Percentiles rank a stretch among this genome's conserved stretches.
Conservation (phyloP, 1,284 basidiomycete species). For the Boletus sp. region DNA sequence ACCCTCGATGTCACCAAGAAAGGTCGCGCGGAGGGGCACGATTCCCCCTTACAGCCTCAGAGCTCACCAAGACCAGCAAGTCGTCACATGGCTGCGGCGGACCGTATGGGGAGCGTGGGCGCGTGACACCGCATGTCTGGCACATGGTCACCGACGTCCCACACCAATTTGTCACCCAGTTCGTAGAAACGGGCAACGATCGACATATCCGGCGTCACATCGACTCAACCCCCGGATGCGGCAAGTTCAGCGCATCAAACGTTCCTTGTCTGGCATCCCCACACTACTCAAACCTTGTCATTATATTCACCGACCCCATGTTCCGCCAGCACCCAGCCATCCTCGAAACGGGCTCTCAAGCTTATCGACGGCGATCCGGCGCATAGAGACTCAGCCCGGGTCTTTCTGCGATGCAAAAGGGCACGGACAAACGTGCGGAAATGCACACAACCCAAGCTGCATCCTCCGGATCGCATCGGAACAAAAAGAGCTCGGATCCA, state of each 20-base stretch:
- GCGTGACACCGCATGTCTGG: too few relatives aligned
- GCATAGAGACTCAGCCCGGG: not conserved
- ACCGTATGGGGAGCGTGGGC: not conserved
- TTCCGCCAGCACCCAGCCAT: not conserved
- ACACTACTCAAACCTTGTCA: not conserved
- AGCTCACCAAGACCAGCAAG: constrained; percentile 2
- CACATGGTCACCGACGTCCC: not conserved
- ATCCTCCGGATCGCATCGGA: constrained; percentile 14
- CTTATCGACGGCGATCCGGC: not conserved
- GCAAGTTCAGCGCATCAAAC: not conserved
- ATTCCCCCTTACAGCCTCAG: not conserved
- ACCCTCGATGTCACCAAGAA: constrained; percentile 11
- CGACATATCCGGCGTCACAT: not conserved
- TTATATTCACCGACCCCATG: not conserved
- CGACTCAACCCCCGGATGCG: not conserved
- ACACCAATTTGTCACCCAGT: not conserved
- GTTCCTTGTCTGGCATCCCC: too few relatives aligned
- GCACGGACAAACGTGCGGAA: not conserved
- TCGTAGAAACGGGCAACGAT: not conserved
- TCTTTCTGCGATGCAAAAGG: not conserved
- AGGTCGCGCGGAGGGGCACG: not conserved
- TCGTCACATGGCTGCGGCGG: not conserved
- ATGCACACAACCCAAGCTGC: not conserved
- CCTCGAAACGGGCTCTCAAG: not conserved
- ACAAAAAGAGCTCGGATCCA: constrained; percentile 4